Evolutionary conservation across 768 basidiomycete species (phyloP).

Genomic region (Psilocybe cyanescens): DNA sequence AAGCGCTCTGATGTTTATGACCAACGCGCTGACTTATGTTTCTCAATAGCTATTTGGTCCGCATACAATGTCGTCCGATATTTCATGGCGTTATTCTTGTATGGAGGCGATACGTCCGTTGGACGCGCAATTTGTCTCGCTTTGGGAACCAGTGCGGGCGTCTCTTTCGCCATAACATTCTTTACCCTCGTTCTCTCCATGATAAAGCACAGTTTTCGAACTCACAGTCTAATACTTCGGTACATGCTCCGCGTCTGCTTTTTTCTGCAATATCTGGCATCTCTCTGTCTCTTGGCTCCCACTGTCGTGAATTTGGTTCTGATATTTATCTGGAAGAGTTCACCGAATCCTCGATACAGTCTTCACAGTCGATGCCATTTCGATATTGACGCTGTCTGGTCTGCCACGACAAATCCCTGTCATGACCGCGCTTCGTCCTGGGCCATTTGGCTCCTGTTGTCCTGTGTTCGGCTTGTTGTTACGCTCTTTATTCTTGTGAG

Average conservation of each 20-base stretch:
- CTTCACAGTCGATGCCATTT: constrained; percentile 48
- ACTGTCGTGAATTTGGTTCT: constrained; percentile 60
- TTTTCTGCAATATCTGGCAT: constrained; percentile 44
- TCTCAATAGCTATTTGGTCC: constrained; percentile 56
- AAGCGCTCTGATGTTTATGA: background rate
- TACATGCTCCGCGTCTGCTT: constrained; percentile 32
- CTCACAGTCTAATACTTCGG: constrained; percentile 32
- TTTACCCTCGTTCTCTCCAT: constrained; percentile 41
- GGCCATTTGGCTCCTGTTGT: constrained; percentile 58
- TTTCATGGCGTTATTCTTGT: constrained; percentile 57
- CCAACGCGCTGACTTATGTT: constrained; percentile 5
- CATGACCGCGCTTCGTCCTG: constrained; percentile 40
- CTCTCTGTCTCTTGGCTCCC: constrained; percentile 52
- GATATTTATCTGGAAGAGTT: constrained; percentile 54
- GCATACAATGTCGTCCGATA: constrained; percentile 68
- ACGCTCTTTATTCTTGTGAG: constrained; percentile 60
- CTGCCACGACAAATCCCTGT: constrained; percentile 30
- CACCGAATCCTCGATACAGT: constrained; percentile 37
- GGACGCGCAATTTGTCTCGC: constrained; percentile 50
- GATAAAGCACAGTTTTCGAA: constrained; percentile 40
- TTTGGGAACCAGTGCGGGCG: constrained; percentile 50
- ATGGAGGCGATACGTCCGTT: constrained; percentile 31
- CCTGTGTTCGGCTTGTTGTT: constrained; percentile 54
- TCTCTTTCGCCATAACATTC: constrained; percentile 43
- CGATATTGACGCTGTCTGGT: constrained; percentile 64